Percentiles rank a stretch among this genome's conserved stretches.
Evolutionary conservation across 176 grass and related monocot genomes (phyloP).

Genomic region (Aechmea fasciata): DNA sequence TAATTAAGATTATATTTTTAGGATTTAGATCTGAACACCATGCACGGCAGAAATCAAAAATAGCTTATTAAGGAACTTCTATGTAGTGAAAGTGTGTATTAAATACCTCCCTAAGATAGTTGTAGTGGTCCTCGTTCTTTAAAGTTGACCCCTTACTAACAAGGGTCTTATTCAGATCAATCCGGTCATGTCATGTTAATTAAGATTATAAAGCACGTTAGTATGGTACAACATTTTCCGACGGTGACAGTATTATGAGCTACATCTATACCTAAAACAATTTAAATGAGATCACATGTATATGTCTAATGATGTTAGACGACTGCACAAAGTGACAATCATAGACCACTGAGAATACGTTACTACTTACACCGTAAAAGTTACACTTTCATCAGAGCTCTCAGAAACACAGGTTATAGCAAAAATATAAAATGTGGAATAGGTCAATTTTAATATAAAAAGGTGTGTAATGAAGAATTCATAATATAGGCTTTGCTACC

Average conservation of each 20-base stretch:
- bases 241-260: conserved; percentile 21
- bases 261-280: conserved; percentile 62
- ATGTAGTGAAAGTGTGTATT: conserved; percentile 62
- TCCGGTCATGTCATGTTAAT: conserved; percentile 23
- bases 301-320: conserved; percentile 24
- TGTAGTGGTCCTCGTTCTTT: conserved; percentile 52
- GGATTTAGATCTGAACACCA: conserved; percentile 33
- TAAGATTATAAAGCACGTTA: conserved; percentile 35
- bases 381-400: too few species aligned
- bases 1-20: conserved; percentile 20
- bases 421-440: too few species aligned
- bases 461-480: too few species aligned
- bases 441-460: too few species aligned
- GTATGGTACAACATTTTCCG: conserved; percentile 21
- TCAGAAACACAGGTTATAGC: too few species aligned
- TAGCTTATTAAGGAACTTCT: conserved; percentile 50
- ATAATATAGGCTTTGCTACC: too few species aligned
- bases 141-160: conserved; percentile 36
- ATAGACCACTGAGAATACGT: too few species aligned
- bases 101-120: conserved; percentile 53
- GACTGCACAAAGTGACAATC: conserved; percentile 2
- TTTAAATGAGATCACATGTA: conserved; percentile 35
- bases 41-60: conserved; percentile 27
- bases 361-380: too few species aligned
- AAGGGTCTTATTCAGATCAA: conserved; percentile 23